A percentile compares a stretch with the other conserved stretches of the same genome.
These are phyloP conservation scores for Apiospora aurea DNA, from an alignment of 2,329 filamentous ascomycete genomes.

Conservation along the genomic window DNA sequence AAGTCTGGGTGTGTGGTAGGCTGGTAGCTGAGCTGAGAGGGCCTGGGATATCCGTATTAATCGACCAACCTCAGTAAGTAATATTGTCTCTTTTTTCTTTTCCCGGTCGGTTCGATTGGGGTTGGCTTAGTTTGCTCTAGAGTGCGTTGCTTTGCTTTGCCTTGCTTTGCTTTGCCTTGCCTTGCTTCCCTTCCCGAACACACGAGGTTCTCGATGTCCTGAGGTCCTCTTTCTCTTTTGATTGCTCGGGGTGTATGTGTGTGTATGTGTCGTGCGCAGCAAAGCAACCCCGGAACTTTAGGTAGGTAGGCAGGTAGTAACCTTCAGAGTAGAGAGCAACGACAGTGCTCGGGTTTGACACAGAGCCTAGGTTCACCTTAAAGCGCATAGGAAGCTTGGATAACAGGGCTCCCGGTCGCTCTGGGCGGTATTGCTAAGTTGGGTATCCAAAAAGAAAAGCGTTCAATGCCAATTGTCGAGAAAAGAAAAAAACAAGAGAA, in stretches of 20 bases:
- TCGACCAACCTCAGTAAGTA: background rate
- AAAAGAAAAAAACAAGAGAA: background rate
- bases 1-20: background rate
- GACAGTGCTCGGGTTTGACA: slow-evolving; percentile 18
- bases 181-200: background rate
- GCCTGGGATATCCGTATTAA: background rate
- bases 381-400: background rate
- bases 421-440: background rate
- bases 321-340: background rate
- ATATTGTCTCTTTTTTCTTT: background rate
- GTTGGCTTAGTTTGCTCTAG: background rate
- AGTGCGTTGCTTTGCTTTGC: background rate
- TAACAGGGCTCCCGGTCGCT: slow-evolving; percentile 8
- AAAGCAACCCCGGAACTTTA: slow-evolving; percentile 7
- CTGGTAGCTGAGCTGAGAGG: background rate
- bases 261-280: slow-evolving; percentile 13
- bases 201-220: background rate
- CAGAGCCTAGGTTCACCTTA: slow-evolving; percentile 16
- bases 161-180: no score
- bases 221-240: background rate
- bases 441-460: background rate
- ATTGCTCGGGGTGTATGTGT: background rate
- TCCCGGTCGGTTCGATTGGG: background rate
- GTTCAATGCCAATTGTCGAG: background rate
- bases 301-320: background rate